A percentile compares a stretch with the other conserved stretches of the same genome.
Conservation (phyloP, 2,329 filamentous ascomycete species). For the Exophiala dermatitidis region DNA sequence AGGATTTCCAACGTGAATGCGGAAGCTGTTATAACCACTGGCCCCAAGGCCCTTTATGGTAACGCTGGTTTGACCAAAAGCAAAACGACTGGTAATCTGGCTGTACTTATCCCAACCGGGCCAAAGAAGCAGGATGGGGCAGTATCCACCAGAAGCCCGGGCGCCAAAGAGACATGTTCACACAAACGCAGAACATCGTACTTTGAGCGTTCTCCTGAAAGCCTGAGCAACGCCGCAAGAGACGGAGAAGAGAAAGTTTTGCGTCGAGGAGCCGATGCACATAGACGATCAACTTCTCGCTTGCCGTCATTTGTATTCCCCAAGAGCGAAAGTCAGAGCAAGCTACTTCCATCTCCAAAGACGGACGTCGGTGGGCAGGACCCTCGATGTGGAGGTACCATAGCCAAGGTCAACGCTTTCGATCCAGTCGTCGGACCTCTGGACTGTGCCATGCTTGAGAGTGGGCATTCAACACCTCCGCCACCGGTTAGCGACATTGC, state of each 20-base stretch:
- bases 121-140: conserved; percentile 4
- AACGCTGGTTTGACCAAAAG: conserved; percentile 18
- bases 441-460: conserved; percentile 13
- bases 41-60: conserved; percentile 10
- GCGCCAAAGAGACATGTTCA: not conserved
- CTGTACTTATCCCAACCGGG: conserved; percentile 13
- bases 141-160: not conserved
- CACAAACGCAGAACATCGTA: conserved; percentile 11
- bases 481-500: too few species aligned
- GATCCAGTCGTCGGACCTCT: conserved; percentile 3
- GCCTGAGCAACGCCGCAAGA: conserved; percentile 5
- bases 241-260: conserved; percentile 10
- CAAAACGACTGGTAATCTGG: conserved; percentile 23
- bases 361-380: not conserved
- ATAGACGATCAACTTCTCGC: conserved; percentile 6
- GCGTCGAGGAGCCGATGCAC: conserved; percentile 6
- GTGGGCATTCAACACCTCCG: conserved; percentile 8
- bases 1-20: conserved; percentile 18
- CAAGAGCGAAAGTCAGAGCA: conserved; percentile 1
- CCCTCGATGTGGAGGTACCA: not conserved
- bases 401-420: not conserved
- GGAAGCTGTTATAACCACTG: conserved; percentile 11
- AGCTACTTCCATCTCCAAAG: not conserved
- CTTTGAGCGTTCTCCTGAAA: conserved; percentile 14
- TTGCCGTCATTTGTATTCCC: not conserved